Evolutionary conservation across 129 eudicot species (phyloP), one percentile per base, ranked within the genome.

Genomic region (Heracleum sosnowskyi): DNA sequence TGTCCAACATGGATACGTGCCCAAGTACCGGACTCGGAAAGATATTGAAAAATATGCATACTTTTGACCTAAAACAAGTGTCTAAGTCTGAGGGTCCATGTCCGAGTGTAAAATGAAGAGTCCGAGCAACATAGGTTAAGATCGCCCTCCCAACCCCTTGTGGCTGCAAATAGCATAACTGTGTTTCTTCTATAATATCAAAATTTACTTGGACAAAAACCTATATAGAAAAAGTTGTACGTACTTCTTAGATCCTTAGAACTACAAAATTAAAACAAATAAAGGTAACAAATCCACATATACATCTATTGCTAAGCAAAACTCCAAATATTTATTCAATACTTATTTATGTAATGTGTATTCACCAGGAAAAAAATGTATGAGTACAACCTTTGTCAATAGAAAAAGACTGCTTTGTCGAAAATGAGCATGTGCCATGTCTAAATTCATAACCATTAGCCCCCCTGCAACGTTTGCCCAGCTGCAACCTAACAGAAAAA

Each of bases 341-440:
- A 79, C 24, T 28, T 34, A 44, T 53, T 20, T 79, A 77, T 24
- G 35, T 69, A 22, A 10, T 53, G 33, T 18, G 33, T 55, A 74
- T 29, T 41, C 26, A 45, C 55, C 42, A 36, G 26, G 40, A 44
- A 63, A 79, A 72, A 34, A 74, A 42, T 39, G 16, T 51, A 77
- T 74, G 64, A 24, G 63, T 60, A 86, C 77, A 71, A 93, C 98
- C 98, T 89, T 85, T 91, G 80, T 86, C 90, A n/a, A 90, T 93
- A 71, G 98, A 93, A 82, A 93, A 93, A 16, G 98, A 87, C 63
- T 93, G 98, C 77, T 91, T 93, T 28, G 97, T 87, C 60, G 97
- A 91, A 86, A 89, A 93, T 13, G 93, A 78, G 22, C 96, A 91
- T 74, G 85, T 83, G 75, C 88, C 85, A 76, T 68, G 49, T 33